These are phyloP conservation scores for Tulasnella sp. DNA, from an alignment of 768 basidiomycete species.

Conservation along the genomic window DNA sequence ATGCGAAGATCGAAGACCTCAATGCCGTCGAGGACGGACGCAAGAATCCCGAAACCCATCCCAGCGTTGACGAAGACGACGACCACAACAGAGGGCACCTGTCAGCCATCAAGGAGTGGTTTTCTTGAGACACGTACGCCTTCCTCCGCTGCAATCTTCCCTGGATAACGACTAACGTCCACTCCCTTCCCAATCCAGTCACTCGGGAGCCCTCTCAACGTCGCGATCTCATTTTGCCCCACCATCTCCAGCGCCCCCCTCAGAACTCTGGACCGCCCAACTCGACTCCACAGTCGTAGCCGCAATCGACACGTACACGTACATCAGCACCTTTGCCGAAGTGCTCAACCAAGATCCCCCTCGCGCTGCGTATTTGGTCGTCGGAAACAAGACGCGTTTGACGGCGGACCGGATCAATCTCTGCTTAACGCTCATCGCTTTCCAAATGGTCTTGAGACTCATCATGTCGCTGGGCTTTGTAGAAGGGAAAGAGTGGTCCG, in stretches of 20 bases:
- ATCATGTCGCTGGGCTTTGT: conserved; percentile 37
- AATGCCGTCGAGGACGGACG: too few relatives aligned
- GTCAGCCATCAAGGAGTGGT: too few relatives aligned
- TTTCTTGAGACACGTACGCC: too few relatives aligned
- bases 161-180: too few relatives aligned
- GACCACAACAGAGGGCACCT: too few relatives aligned
- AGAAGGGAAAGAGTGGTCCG: conserved; percentile 33
- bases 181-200: background rate
- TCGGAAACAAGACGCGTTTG: conserved; percentile 35
- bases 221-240: conserved; percentile 37
- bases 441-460: too few relatives aligned
- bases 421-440: conserved; percentile 35
- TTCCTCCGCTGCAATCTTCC: too few relatives aligned
- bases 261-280: conserved; percentile 39
- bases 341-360: conserved; percentile 39
- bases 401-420: conserved; percentile 25
- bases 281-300: conserved; percentile 36
- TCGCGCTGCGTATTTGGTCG: conserved; percentile 36
- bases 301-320: conserved; percentile 38
- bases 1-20: too few relatives aligned
- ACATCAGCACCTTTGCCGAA: conserved; percentile 37
- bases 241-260: conserved; percentile 37
- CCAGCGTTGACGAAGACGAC: too few relatives aligned
- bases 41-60: too few relatives aligned
- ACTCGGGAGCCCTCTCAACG: conserved; percentile 38